These are phyloP conservation scores for Arachnomyces sp. DNA, from an alignment of 2,329 filamentous ascomycete species.

Conservation along the genomic window DNA sequence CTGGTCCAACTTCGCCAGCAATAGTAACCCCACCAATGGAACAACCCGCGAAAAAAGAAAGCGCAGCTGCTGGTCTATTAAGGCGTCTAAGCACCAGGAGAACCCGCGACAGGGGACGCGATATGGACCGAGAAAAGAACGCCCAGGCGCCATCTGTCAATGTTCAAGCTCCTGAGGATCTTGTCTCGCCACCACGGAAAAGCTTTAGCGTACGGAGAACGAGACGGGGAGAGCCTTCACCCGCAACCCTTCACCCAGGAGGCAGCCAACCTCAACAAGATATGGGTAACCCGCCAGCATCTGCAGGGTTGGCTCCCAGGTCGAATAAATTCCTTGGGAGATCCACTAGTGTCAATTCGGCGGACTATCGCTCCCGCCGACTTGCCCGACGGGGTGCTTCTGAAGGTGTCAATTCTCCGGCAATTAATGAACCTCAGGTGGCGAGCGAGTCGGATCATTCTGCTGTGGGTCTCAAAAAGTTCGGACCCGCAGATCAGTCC, in stretches of 20 bases:
- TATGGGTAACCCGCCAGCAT: conserved; percentile 63
- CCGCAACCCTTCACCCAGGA: conserved; percentile 50
- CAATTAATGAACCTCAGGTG: conserved; percentile 57
- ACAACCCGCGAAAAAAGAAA: conserved; percentile 69
- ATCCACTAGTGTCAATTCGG: conserved; percentile 86
- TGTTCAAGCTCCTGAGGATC: conserved; percentile 67
- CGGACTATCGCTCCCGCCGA: conserved; percentile 62
- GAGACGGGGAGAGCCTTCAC: conserved; percentile 45
- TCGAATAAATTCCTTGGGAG: conserved; percentile 66
- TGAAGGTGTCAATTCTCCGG: conserved; percentile 44
- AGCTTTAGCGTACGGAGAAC: conserved; percentile 75
- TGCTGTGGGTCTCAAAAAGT: conserved; percentile 40
- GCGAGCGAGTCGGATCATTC: conserved; percentile 76
- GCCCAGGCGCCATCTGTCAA: conserved; percentile 68
- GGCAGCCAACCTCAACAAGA: conserved; percentile 62
- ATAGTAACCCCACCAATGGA: conserved; percentile 51
- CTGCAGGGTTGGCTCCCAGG: conserved; percentile 51
- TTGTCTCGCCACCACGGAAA: conserved; percentile 60
- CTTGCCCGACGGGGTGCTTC: conserved; percentile 47
- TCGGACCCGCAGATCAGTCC: conserved; percentile 40
- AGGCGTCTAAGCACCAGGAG: conserved; percentile 85
- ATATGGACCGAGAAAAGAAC: conserved; percentile 39
- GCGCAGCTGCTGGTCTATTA: conserved; percentile 72
- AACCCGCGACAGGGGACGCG: conserved; percentile 48
- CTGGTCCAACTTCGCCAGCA: conserved; percentile 41